phyloP scores from a whole-genome alignment of 768 basidiomycete species.

The Exidia glandulosa region DNA sequence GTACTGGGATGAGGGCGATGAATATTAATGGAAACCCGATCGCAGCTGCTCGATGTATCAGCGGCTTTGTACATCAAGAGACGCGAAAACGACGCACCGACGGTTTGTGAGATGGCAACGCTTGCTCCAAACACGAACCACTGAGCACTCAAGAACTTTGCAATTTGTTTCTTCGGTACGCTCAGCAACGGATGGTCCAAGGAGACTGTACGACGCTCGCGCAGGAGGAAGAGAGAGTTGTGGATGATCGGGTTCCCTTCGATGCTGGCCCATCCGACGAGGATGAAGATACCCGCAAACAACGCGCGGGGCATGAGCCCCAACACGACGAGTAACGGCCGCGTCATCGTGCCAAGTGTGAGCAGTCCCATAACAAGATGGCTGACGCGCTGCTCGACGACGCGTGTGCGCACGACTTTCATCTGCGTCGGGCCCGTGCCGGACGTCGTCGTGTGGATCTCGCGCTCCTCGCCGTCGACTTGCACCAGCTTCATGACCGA shows the following conservation, averaged over 20 bases:
- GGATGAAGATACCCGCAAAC: conserved; percentile 1
- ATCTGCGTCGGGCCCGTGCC: not conserved
- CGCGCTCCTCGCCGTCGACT: not conserved
- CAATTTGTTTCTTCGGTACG: not conserved
- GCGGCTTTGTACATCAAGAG: not conserved
- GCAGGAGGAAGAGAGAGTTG: not conserved
- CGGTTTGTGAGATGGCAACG: not conserved
- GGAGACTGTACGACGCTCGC: not conserved
- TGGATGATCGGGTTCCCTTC: conserved; percentile 1
- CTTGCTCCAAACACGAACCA: not conserved
- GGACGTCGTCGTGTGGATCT: conserved; percentile 1
- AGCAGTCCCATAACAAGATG: conserved; percentile 26
- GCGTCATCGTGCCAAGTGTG: not conserved
- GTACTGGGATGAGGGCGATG: not conserved
- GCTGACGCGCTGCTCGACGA: conserved; percentile 34
- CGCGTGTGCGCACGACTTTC: conserved; percentile 1
- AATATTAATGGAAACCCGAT: conserved; percentile 1
- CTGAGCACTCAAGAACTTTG: not conserved
- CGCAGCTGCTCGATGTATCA: not conserved
- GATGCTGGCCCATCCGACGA: conserved; percentile 1
- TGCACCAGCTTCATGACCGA: not conserved
- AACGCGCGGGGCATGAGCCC: conserved; percentile 1
- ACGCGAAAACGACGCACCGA: not conserved
- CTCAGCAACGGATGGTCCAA: not conserved
- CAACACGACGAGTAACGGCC: not conserved